phyloP scores from a whole-genome alignment of 352 stramenopile genomes.

The Globisporangium echinulatum region DNA sequence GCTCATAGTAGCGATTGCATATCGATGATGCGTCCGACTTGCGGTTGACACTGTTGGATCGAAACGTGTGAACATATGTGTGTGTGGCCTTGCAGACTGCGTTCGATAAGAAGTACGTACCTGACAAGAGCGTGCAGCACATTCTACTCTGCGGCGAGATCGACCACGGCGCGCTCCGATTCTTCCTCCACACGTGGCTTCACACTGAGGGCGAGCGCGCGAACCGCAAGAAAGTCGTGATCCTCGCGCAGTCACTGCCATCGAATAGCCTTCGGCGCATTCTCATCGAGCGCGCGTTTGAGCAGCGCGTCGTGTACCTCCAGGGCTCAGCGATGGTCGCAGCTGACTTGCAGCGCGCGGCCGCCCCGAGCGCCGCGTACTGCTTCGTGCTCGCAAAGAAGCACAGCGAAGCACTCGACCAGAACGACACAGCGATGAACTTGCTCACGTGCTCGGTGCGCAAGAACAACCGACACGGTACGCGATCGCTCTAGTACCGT shows the following conservation, averaged over 20 bases:
- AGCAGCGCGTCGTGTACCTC: conserved; percentile 70
- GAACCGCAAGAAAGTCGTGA: conserved; percentile 58
- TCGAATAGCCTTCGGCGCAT: conserved; percentile 51
- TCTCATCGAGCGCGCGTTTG: conserved; percentile 65
- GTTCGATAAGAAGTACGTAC: conserved; percentile 73
- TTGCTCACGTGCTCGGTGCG: conserved; percentile 72
- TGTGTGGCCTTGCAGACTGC: conserved; percentile 32
- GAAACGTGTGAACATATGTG: neutral
- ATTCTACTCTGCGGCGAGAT: conserved; percentile 77
- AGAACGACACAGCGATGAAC: conserved; percentile 69
- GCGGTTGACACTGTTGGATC: no score
- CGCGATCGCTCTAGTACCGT: neutral
- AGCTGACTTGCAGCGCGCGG: conserved; percentile 56
- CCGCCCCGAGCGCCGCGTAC: conserved; percentile 36
- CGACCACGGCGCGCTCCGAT: conserved; percentile 54
- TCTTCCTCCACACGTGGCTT: conserved; percentile 79
- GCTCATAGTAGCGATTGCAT: no score
- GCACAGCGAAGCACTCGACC: conserved; percentile 40
- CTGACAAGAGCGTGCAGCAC: conserved; percentile 59
- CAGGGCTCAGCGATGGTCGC: conserved; percentile 73
- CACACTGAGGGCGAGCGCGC: conserved; percentile 54
- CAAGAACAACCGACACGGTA: conserved; percentile 67
- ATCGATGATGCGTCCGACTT: no score
- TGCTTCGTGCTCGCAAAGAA: conserved; percentile 80
- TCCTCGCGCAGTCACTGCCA: conserved; percentile 54